Conservation (phyloP, 2,329 filamentous ascomycete genomes). For the Monilinia polystroma region DNA sequence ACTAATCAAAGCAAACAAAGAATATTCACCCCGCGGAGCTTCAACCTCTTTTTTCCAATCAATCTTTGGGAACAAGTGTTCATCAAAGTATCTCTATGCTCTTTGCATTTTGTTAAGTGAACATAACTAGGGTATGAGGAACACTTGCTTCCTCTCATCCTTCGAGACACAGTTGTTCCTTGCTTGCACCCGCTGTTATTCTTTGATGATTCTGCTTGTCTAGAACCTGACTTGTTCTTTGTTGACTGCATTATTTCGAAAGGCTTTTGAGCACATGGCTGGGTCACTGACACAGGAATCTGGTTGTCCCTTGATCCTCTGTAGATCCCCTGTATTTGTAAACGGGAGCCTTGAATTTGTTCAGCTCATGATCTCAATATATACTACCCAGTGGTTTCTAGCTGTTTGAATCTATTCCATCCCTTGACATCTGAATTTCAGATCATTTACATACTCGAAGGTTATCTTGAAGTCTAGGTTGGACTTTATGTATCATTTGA, state of each 20-base stretch:
- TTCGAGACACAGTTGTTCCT: not conserved
- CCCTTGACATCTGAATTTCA: not conserved
- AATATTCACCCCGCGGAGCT: not conserved
- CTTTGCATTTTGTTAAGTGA: not conserved
- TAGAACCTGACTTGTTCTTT: not conserved
- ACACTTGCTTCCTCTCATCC: not conserved
- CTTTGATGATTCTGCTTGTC: not conserved
- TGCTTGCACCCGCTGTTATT: not conserved
- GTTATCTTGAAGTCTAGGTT: not conserved
- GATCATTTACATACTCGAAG: not conserved
- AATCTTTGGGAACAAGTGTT: not conserved
- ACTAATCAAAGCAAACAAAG: conserved; percentile 5
- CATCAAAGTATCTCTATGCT: not conserved
- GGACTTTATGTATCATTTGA: not conserved
- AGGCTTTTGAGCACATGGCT: not conserved
- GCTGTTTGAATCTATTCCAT: not conserved
- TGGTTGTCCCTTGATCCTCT: not conserved
- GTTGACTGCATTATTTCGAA: not conserved
- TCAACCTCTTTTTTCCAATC: not conserved
- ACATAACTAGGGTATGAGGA: not conserved
- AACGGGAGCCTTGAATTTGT: not conserved
- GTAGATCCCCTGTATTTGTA: not conserved
- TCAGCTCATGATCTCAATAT: conserved; percentile 5
- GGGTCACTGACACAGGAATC: not conserved
- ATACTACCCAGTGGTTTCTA: not conserved